phyloP scores from a whole-genome alignment of 1,284 basidiomycete genomes.

The Cerioporus squamosus region DNA sequence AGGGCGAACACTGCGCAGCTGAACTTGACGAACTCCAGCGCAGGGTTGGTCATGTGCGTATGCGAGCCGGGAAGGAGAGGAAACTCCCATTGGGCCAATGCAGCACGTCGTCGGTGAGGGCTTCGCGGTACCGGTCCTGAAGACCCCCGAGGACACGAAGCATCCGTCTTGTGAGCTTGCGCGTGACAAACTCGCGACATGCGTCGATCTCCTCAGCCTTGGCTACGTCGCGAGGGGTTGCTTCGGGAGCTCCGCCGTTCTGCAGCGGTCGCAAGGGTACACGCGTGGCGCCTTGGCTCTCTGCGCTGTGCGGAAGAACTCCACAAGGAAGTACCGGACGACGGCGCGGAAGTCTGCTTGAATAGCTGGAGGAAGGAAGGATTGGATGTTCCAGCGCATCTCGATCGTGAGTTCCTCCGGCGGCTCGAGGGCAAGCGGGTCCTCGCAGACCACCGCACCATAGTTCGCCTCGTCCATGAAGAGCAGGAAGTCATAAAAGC shows the following conservation, averaged over 20 bases:
- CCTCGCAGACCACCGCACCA: conserved; percentile 87
- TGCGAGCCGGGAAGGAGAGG: conserved; percentile 90
- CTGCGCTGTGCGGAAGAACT: conserved; percentile 82
- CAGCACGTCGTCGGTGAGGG: conserved; percentile 57
- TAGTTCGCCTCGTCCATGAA: conserved; percentile 98
- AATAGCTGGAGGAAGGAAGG: conserved; percentile 86
- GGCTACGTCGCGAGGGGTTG: conserved; percentile 66
- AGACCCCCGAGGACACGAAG: conserved; percentile 75
- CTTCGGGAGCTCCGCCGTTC: conserved; percentile 62
- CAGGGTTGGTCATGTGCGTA: conserved; percentile 74
- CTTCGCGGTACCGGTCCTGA: conserved; percentile 67
- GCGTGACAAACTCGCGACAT: conserved; percentile 77
- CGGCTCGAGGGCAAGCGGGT: conserved; percentile 69
- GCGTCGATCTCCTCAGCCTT: conserved; percentile 75
- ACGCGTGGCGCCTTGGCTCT: conserved; percentile 59
- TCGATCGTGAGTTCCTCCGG: conserved; percentile 76
- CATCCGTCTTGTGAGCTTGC: conserved; percentile 83
- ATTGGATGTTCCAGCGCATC: conserved; percentile 95
- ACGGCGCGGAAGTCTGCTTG: conserved; percentile 81
- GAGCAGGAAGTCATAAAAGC: conserved; percentile 93
- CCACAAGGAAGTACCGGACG: conserved; percentile 86
- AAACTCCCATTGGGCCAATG: conserved; percentile 72
- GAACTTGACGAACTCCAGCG: conserved; percentile 92
- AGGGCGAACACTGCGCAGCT: conserved; percentile 83
- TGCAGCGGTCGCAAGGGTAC: conserved; percentile 80